These are phyloP conservation scores for Cutaneotrichosporon sp. DNA, from an alignment of 1,284 basidiomycete genomes.

Conservation along the genomic window DNA sequence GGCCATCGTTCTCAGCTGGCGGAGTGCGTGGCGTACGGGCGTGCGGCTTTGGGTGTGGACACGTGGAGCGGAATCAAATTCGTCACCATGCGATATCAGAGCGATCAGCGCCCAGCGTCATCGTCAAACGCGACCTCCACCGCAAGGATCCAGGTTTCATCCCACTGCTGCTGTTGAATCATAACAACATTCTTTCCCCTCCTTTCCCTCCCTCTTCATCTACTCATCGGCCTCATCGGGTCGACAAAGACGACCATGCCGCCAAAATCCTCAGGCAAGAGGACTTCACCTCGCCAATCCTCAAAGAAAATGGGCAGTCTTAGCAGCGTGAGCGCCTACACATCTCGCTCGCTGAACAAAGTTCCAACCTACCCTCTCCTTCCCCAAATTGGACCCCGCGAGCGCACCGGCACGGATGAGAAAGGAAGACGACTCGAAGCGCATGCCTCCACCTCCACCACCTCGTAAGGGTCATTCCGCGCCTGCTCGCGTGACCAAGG, in stretches of 20 bases:
- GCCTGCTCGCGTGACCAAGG: neutral
- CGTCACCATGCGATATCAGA: no score
- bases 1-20: no score
- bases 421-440: slow-evolving; percentile 4
- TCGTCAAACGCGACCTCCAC: no score
- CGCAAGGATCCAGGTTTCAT: no score
- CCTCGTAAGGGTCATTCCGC: neutral
- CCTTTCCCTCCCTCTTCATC: no score
- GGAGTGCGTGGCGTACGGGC: no score
- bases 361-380: slow-evolving; percentile 37
- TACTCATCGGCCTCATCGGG: neutral
- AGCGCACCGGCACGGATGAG: neutral
- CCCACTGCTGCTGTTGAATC: no score
- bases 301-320: slow-evolving; percentile 31
- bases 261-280: neutral
- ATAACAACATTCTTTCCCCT: neutral
- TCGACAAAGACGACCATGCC: neutral
- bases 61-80: no score
- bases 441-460: slow-evolving; percentile 17
- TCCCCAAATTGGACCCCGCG: slow-evolving; percentile 12
- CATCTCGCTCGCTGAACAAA: slow-evolving; percentile 22
- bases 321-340: slow-evolving; percentile 35
- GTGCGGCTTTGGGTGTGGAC: no score
- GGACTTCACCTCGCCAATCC: neutral
- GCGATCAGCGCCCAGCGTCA: no score